Evolutionary conservation across 768 basidiomycete genomes (phyloP).

Genomic region (Kwoniella bestiolae): DNA sequence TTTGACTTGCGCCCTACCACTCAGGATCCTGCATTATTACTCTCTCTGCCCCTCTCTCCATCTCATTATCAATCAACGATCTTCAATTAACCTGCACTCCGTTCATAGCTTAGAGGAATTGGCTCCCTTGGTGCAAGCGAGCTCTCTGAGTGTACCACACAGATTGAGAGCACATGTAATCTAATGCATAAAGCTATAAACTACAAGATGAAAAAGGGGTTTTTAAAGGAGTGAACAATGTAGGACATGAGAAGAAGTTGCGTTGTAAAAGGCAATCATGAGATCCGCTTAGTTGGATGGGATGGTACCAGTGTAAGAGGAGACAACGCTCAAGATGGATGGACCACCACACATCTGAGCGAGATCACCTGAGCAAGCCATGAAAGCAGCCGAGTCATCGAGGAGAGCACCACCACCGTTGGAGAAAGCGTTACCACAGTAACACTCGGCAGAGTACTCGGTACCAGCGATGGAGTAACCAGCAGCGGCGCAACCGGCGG

Average conservation of each 20-base stretch:
- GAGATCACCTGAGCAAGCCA: slow-evolving; percentile 25
- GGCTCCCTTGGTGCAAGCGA: too few relatives aligned
- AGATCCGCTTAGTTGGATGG: slow-evolving; percentile 15
- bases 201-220: slow-evolving; percentile 8
- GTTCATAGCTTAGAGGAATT: too few relatives aligned
- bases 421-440: slow-evolving; percentile 31
- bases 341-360: slow-evolving; percentile 28
- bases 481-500: slow-evolving; percentile 29
- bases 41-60: too few relatives aligned
- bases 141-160: too few relatives aligned
- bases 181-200: slow-evolving; percentile 2
- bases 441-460: slow-evolving; percentile 31
- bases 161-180: neutral
- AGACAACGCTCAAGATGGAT: slow-evolving; percentile 20
- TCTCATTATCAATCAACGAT: too few relatives aligned
- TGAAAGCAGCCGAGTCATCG: slow-evolving; percentile 25
- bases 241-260: neutral
- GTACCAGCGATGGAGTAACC: slow-evolving; percentile 32
- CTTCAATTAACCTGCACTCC: too few relatives aligned
- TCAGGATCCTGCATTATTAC: too few relatives aligned
- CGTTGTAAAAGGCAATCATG: neutral
- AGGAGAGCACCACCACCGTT: slow-evolving; percentile 22
- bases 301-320: slow-evolving; percentile 18
- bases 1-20: too few relatives aligned
- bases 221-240: slow-evolving; percentile 3